These are phyloP conservation scores for Claviceps sp. DNA, from an alignment of 2,329 filamentous ascomycete genomes.

Conservation along the genomic window DNA sequence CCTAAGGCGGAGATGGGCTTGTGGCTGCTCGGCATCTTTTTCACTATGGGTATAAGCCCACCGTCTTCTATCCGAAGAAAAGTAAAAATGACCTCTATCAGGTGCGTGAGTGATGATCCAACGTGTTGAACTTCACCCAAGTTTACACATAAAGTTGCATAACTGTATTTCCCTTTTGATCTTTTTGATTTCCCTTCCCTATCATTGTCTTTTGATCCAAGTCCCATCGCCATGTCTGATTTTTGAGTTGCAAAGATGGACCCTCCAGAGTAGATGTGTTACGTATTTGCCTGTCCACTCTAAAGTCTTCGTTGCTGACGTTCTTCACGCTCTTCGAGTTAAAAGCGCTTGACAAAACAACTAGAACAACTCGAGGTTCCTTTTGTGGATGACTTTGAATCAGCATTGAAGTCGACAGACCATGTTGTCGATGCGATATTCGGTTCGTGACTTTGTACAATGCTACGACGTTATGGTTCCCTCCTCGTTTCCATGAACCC, in stretches of 20 bases:
- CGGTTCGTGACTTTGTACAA: conserved; percentile 35
- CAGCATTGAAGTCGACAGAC: conserved; percentile 54
- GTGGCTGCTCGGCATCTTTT: conserved; percentile 85
- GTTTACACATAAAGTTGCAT: neutral
- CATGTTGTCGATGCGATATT: conserved; percentile 91
- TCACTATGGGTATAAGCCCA: conserved; percentile 83
- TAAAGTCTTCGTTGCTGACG: neutral
- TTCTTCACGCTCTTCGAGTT: conserved; percentile 22
- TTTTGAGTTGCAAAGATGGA: no score
- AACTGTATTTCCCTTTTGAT: neutral
- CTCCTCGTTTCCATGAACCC: neutral
- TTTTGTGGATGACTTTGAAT: conserved; percentile 68
- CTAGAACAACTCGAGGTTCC: conserved; percentile 70
- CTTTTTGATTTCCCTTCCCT: neutral
- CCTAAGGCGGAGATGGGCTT: conserved; percentile 77
- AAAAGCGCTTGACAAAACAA: conserved; percentile 68
- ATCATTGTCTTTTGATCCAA: neutral
- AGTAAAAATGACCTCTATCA: conserved; percentile 83
- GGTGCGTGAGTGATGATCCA: conserved; percentile 29
- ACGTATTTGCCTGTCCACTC: neutral
- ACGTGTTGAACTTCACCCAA: neutral
- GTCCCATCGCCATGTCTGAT: neutral
- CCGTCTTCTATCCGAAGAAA: conserved; percentile 85
- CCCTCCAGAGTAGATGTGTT: neutral
- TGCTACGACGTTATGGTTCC: neutral